Evolutionary conservation across 2,329 filamentous ascomycete genomes (phyloP).

Genomic region (Xylaria multiplex): DNA sequence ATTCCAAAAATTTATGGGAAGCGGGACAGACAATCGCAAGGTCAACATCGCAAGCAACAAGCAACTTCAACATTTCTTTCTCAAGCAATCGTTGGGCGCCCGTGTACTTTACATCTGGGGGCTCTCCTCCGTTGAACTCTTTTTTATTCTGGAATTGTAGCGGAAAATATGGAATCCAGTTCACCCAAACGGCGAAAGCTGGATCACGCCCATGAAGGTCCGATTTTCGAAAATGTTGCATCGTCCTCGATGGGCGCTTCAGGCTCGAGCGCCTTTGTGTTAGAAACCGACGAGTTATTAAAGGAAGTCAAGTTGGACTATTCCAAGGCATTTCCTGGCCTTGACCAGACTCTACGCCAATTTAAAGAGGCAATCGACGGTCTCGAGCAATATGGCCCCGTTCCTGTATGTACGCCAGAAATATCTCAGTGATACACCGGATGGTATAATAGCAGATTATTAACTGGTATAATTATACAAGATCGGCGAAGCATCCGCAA

Average conservation of each 20-base stretch:
- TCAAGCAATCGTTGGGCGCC: background rate
- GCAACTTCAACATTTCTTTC: background rate
- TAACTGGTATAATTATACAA: slow-evolving; percentile 48
- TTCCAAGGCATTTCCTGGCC: slow-evolving; percentile 57
- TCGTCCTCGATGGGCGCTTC: slow-evolving; percentile 53
- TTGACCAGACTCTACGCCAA: slow-evolving; percentile 60
- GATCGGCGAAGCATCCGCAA: slow-evolving; percentile 74
- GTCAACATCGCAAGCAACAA: slow-evolving; percentile 9
- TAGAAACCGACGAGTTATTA: slow-evolving; percentile 69
- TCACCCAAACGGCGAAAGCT: slow-evolving; percentile 61
- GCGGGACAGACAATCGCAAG: slow-evolving; percentile 29
- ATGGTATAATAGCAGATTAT: background rate
- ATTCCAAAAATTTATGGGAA: slow-evolving; percentile 39
- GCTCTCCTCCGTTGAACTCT: background rate
- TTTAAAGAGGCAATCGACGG: slow-evolving; percentile 65
- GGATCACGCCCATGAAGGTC: slow-evolving; percentile 50
- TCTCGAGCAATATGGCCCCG: slow-evolving; percentile 59
- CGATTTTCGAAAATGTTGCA: slow-evolving; percentile 54
- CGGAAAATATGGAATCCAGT: slow-evolving; percentile 55
- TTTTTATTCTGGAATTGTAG: background rate
- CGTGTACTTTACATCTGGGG: slow-evolving; percentile 3
- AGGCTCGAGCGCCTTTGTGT: slow-evolving; percentile 63
- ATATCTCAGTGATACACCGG: background rate
- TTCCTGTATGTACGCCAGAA: slow-evolving; percentile 56
- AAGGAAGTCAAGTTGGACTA: slow-evolving; percentile 66